Conservation (phyloP, 352 stramenopile species). For the Globisporangium iwayamae region DNA sequence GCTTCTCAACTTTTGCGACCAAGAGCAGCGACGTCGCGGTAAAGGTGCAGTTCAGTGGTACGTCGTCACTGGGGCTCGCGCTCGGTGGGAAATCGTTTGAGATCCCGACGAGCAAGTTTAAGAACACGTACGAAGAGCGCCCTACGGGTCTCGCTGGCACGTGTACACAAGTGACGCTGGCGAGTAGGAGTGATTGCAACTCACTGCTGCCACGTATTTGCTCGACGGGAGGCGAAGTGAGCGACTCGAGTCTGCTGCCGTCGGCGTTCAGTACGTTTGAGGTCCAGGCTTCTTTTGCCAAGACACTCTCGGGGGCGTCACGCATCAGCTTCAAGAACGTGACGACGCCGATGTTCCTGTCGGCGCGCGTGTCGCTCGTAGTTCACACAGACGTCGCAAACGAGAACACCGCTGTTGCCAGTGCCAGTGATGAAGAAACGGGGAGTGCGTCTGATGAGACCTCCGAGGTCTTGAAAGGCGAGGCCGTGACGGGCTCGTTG, state of each 20-base stretch:
- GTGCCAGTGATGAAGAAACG: background rate
- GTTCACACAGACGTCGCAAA: background rate
- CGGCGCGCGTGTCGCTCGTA: background rate
- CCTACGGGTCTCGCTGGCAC: background rate
- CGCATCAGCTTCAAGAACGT: background rate
- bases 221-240: constrained; percentile 1
- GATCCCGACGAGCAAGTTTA: constrained; percentile 5
- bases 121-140: constrained; percentile 3
- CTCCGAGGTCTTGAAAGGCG: background rate
- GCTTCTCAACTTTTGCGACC: constrained; percentile 2
- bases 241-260: background rate
- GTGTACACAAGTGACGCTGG: background rate
- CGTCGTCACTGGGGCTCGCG: constrained; percentile 1
- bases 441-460: background rate
- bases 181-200: background rate
- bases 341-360: background rate
- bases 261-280: constrained; percentile 3
- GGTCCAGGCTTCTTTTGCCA: background rate
- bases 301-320: background rate
- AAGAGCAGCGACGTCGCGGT: background rate
- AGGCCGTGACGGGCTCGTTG: background rate
- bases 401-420: background rate
- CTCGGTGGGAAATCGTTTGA: constrained; percentile 3
- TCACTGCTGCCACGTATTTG: background rate
- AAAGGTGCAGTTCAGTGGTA: constrained; percentile 2